These are phyloP conservation scores for Suillus fuscotomentosus DNA, from an alignment of 768 basidiomycete species.

Conservation along the genomic window DNA sequence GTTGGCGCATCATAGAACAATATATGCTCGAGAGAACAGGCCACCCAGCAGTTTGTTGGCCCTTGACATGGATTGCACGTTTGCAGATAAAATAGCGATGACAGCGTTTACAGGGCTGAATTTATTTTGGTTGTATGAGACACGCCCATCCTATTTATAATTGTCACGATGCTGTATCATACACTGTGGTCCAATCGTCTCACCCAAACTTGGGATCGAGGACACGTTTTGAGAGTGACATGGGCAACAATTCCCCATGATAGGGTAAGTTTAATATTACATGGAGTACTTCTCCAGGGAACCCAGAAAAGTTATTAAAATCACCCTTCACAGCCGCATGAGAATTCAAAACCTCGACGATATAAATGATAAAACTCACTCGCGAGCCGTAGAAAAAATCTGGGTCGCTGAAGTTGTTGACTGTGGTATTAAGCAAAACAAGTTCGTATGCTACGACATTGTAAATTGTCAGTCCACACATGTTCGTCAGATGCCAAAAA, in stretches of 20 bases:
- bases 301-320: constrained; percentile 54
- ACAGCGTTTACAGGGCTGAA: not conserved
- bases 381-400: constrained; percentile 46
- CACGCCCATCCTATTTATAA: constrained; percentile 44
- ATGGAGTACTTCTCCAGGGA: not conserved
- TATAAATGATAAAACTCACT: constrained; percentile 23
- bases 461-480: constrained; percentile 49
- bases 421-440: constrained; percentile 52
- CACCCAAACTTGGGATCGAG: constrained; percentile 58
- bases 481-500: constrained; percentile 47
- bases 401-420: constrained; percentile 32
- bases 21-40: constrained; percentile 28
- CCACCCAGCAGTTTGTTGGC: not conserved
- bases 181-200: constrained; percentile 9
- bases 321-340: constrained; percentile 45
- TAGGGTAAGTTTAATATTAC: not conserved
- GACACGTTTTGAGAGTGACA: constrained; percentile 52
- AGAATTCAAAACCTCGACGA: not conserved
- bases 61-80: not conserved
- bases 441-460: constrained; percentile 55
- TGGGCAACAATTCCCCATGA: constrained; percentile 54
- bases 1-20: constrained; percentile 57
- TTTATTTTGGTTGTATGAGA: constrained; percentile 23
- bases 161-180: not conserved
- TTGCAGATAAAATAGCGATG: not conserved